These are phyloP conservation scores for Vitellaria paradoxa DNA, from an alignment of 179 eudicot genomes.

Conservation along the genomic window DNA sequence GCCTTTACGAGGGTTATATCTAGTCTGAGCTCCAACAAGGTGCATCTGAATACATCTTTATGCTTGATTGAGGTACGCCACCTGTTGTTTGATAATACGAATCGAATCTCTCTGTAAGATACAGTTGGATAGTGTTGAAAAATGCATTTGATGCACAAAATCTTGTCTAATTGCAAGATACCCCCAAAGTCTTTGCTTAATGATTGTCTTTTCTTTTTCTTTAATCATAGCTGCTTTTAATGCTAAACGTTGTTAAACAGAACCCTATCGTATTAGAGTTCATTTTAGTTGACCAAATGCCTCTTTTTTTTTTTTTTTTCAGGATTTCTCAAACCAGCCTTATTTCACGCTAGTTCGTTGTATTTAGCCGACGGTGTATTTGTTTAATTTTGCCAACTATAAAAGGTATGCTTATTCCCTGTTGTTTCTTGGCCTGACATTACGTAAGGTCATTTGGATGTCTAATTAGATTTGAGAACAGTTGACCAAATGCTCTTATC, in stretches of 20 bases:
- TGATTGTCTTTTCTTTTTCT: background rate
- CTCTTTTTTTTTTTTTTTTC: background rate
- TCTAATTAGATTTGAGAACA: too few species aligned
- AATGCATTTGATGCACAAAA: background rate
- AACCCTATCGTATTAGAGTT: background rate
- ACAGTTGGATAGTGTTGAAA: too few species aligned
- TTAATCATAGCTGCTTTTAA: background rate
- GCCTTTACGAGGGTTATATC: background rate
- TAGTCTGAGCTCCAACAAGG: background rate
- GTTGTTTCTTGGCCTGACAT: too few species aligned
- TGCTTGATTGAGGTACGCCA: background rate
- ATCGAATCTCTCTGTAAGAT: background rate
- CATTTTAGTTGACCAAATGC: background rate
- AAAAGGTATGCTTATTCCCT: background rate
- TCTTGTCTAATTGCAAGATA: background rate
- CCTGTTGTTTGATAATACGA: background rate
- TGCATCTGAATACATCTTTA: background rate
- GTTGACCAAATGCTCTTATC: too few species aligned
- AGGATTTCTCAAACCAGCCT: background rate
- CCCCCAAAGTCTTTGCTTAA: background rate
- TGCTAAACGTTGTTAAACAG: background rate
- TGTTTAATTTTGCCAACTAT: background rate
- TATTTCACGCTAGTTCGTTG: background rate
- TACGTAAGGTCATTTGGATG: too few species aligned
- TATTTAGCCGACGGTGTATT: conserved; percentile 2